Conservation (phyloP, 306 rosid genomes). For the Malus fusca region DNA sequence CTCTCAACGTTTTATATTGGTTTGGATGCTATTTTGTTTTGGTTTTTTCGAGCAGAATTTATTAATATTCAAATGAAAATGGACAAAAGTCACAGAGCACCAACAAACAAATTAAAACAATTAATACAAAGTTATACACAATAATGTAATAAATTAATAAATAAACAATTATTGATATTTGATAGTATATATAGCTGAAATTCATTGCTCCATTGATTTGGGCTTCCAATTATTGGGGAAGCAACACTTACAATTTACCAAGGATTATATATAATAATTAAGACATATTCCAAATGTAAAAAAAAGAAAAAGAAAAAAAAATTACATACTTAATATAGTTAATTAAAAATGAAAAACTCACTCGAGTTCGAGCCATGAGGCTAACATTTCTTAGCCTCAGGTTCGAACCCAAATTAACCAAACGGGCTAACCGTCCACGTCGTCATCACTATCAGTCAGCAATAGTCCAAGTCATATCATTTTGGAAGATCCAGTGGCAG, state of each 20-base stretch:
- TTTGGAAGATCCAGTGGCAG: constrained; percentile 95
- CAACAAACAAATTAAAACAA: background rate
- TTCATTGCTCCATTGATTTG: constrained; percentile 10
- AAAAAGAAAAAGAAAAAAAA: background rate
- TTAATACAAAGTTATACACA: background rate
- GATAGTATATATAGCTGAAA: background rate
- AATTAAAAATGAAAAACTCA: constrained; percentile 15
- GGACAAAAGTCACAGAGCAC: background rate
- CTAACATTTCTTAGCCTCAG: constrained; percentile 46
- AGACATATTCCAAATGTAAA: constrained; percentile 9
- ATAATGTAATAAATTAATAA: background rate
- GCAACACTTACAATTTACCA: constrained; percentile 13
- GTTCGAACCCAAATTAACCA: constrained; percentile 14
- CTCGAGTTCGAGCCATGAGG: constrained; percentile 16
- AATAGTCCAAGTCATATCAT: constrained; percentile 80
- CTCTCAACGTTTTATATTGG: background rate
- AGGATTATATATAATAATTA: constrained; percentile 12
- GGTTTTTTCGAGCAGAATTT: background rate
- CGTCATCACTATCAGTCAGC: constrained; percentile 40
- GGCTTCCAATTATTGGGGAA: constrained; percentile 27
- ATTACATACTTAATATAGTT: constrained; percentile 18
- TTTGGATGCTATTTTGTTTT: background rate
- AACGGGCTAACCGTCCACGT: background rate
- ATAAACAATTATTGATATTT: background rate
- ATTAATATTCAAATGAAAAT: background rate